phyloP scores from a whole-genome alignment of 176 grass and related monocot species.

The Ananas comosus region DNA sequence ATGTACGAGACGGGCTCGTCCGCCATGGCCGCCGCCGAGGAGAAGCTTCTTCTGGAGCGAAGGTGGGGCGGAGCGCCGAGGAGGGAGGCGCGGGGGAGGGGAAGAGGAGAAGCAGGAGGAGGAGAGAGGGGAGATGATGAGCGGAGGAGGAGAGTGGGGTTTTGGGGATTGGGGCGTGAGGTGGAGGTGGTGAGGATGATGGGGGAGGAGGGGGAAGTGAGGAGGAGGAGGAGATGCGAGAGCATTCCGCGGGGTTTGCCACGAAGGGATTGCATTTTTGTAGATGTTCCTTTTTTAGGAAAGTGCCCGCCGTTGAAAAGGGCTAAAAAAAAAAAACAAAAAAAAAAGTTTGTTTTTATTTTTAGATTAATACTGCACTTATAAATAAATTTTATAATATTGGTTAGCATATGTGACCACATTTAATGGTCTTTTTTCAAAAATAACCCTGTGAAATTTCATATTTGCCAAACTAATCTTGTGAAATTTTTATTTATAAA shows the following conservation, averaged over 20 bases:
- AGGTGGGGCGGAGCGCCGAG: background rate
- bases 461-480: no score
- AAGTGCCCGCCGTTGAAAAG: background rate
- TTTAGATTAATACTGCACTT: no score
- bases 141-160: background rate
- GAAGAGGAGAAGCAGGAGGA: background rate
- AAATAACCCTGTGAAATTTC: no score
- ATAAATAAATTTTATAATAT: no score
- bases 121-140: background rate
- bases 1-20: conserved; percentile 47
- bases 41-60: conserved; percentile 14
- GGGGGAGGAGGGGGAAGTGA: conserved; percentile 23
- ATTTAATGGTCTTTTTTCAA: no score
- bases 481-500: no score
- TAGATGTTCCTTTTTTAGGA: no score
- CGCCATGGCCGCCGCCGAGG: conserved; percentile 14
- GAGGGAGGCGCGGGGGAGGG: background rate
- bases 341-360: no score
- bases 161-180: background rate
- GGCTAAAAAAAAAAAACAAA: no score
- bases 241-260: conserved; percentile 20
- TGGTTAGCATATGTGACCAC: no score
- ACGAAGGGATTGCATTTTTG: conserved; percentile 29
- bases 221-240: background rate
- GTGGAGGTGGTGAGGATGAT: background rate